Percentiles rank a stretch among this genome's conserved stretches.
phyloP scores from a whole-genome alignment of 1,139 yeast genomes.

The Candida albicans region DNA sequence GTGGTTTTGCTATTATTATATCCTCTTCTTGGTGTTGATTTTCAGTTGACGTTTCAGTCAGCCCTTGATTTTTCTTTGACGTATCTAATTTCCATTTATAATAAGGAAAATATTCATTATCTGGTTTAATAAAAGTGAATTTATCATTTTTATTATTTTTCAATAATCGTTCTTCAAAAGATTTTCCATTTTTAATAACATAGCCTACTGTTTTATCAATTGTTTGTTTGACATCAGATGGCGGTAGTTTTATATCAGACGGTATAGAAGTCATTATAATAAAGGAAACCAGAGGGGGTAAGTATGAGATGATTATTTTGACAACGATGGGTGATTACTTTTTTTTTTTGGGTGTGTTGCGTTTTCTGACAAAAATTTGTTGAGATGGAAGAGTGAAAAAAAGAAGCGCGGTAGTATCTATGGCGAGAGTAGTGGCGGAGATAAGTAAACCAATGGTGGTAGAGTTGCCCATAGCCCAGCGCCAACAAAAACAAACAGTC shows the following conservation, averaged over 20 bases:
- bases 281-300: no score
- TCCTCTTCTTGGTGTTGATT: constrained; percentile 5
- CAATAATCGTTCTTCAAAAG: constrained; percentile 62
- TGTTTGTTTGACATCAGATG: constrained; percentile 53
- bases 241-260: constrained; percentile 52
- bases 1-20: constrained; percentile 12
- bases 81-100: constrained; percentile 43
- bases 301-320: neutral
- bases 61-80: neutral
- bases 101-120: constrained; percentile 57
- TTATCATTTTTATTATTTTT: constrained; percentile 50
- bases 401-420: no score
- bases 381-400: no score
- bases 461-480: no score
- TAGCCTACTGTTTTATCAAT: constrained; percentile 75
- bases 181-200: constrained; percentile 65
- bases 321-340: no score
- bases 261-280: constrained; percentile 24
- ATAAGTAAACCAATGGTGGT: no score
- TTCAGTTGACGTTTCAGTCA: neutral
- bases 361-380: no score
- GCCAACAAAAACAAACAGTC: no score
- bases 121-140: constrained; percentile 60
- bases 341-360: no score
- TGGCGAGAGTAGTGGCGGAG: no score